phyloP scores from a whole-genome alignment of 345 rosid species.

The Hypericum perforatum region DNA sequence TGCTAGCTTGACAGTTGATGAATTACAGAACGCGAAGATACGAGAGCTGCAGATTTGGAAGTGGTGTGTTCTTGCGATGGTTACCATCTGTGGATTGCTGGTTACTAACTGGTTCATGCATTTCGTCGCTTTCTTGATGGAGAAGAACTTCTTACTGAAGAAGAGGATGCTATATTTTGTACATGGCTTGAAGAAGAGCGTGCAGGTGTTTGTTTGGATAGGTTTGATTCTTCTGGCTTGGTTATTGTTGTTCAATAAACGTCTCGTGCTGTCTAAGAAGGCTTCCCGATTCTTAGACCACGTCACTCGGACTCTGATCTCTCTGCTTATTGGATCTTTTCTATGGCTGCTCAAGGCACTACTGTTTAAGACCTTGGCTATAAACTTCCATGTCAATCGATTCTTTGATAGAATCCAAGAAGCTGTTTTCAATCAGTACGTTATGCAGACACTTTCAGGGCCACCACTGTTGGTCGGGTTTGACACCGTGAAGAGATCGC shows the following conservation, averaged over 20 bases:
- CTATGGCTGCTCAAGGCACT: not conserved
- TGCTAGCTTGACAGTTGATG: conserved; percentile 5
- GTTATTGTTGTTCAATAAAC: not conserved
- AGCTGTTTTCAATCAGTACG: not conserved
- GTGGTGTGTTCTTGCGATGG: too few relatives aligned
- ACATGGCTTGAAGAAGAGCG: conserved; percentile 1
- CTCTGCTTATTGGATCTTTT: conserved; percentile 1
- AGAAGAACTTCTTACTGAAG: conserved; percentile 4
- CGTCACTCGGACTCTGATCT: not conserved
- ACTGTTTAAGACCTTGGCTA: too few relatives aligned
- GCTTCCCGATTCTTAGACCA: not conserved
- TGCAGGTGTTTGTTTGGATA: too few relatives aligned
- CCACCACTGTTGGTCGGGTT: too few relatives aligned
- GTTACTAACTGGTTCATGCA: conserved; percentile 4
- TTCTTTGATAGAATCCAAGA: conserved; percentile 6
- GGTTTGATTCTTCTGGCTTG: too few relatives aligned
- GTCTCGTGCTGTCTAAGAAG: not conserved
- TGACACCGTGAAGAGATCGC: too few relatives aligned
- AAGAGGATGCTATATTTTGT: conserved; percentile 2
- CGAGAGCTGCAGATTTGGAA: too few relatives aligned
- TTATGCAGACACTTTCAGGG: too few relatives aligned
- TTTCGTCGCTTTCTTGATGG: conserved; percentile 5
- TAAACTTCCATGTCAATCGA: not conserved
- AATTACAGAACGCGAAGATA: too few relatives aligned
- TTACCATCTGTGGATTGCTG: not conserved